Percentiles rank a stretch among this genome's conserved stretches.
phyloP scores from a whole-genome alignment of 2,329 filamentous ascomycete species.

The Fusarium albosuccineum region DNA sequence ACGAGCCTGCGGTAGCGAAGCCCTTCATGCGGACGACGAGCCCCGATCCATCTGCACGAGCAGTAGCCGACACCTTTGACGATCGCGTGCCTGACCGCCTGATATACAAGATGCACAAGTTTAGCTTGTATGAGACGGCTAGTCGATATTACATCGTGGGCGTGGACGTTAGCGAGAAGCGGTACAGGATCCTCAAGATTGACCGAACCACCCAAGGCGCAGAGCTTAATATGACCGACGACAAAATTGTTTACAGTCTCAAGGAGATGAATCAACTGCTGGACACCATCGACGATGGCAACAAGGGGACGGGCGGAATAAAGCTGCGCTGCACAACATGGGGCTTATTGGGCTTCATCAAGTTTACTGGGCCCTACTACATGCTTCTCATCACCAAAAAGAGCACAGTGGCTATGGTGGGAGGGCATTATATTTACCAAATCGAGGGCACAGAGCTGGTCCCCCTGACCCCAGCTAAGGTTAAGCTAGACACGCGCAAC shows the following conservation, averaged over 20 bases:
- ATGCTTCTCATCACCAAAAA: constrained; percentile 98
- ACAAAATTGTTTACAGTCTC: constrained; percentile 94
- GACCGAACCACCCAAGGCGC: constrained; percentile 84
- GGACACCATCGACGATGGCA: constrained; percentile 94
- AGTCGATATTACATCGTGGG: constrained; percentile 95
- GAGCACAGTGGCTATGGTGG: constrained; percentile 94
- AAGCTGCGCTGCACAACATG: constrained; percentile 91
- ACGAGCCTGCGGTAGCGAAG: constrained; percentile 68
- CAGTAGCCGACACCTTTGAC: constrained; percentile 49
- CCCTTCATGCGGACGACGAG: constrained; percentile 70
- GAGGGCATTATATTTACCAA: constrained; percentile 95
- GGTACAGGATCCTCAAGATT: constrained; percentile 94
- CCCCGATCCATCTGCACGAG: constrained; percentile 57
- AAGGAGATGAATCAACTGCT: constrained; percentile 94
- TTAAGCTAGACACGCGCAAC: constrained; percentile 82
- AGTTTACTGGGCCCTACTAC: constrained; percentile 95
- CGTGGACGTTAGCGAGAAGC: constrained; percentile 87
- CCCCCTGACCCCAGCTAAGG: constrained; percentile 82
- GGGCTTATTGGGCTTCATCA: constrained; percentile 94
- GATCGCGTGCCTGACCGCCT: constrained; percentile 53
- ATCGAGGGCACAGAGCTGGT: constrained; percentile 94
- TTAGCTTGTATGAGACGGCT: constrained; percentile 96
- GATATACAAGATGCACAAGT: constrained; percentile 87
- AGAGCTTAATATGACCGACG: constrained; percentile 87
- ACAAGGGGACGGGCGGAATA: constrained; percentile 89